Conservation (phyloP, 257 asterid species). For the Gentiana straminea region DNA sequence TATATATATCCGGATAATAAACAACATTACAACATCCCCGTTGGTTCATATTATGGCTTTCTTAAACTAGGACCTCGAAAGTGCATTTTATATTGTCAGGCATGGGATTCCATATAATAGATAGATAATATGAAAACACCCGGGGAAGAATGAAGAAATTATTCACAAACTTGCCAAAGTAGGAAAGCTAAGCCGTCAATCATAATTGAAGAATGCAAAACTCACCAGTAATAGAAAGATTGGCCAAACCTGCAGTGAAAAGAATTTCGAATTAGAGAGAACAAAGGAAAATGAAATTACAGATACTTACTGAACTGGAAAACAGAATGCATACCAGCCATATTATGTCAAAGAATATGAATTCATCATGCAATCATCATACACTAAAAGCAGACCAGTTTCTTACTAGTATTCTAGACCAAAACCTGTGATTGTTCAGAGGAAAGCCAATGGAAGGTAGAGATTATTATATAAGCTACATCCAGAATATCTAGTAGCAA, state of each 20-base stretch:
- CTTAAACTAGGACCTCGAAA: too few species aligned
- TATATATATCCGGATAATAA: too few species aligned
- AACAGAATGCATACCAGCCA: too few species aligned
- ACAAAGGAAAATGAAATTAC: slow-evolving; percentile 11
- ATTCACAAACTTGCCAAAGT: neutral
- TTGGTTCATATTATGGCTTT: too few species aligned
- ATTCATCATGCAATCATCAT: neutral
- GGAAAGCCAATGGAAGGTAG: too few species aligned
- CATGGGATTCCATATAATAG: neutral
- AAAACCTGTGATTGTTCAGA: too few species aligned
- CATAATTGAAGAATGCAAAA: neutral
- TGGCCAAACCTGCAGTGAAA: slow-evolving; percentile 68
- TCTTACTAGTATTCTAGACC: too few species aligned
- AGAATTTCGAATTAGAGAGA: slow-evolving; percentile 9
- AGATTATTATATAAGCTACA: too few species aligned
- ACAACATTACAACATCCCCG: too few species aligned
- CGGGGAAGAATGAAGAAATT: neutral
- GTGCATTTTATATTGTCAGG: neutral
- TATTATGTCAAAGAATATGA: too few species aligned
- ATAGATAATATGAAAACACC: neutral
- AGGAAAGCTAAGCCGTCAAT: neutral
- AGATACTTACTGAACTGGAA: too few species aligned
- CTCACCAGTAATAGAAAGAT: slow-evolving; percentile 72
- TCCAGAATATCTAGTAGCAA: too few species aligned
- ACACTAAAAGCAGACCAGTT: neutral